Percentiles rank a stretch among this genome's conserved stretches.
These are phyloP conservation scores for Rosa rugosa DNA, from an alignment of 306 rosid species.

Conservation along the genomic window DNA sequence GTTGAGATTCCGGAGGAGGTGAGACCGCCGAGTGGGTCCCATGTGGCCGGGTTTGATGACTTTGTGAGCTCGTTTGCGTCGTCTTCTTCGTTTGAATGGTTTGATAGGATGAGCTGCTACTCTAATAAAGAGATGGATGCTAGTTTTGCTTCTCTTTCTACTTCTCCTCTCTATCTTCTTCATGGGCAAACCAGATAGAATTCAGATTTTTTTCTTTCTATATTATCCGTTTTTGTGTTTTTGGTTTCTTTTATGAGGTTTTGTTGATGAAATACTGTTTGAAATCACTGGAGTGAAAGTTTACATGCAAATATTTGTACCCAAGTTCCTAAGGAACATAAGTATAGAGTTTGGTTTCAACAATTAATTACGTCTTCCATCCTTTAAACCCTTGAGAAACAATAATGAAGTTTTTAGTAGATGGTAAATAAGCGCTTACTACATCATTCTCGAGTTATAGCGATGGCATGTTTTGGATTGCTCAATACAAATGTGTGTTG, in stretches of 20 bases:
- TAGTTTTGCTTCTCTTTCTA: slow-evolving; percentile 39
- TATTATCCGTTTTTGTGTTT: background rate
- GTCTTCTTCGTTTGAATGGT: slow-evolving; percentile 59
- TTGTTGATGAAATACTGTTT: background rate
- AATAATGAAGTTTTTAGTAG: too few species aligned
- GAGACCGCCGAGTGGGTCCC: slow-evolving; percentile 30
- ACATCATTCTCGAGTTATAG: too few species aligned
- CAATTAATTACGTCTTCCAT: too few species aligned
- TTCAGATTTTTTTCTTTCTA: background rate
- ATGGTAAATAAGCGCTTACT: too few species aligned
- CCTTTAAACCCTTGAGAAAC: too few species aligned
- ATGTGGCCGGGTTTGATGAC: slow-evolving; percentile 60
- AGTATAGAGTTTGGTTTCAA: background rate
- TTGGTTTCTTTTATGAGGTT: too few species aligned
- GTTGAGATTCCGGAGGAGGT: slow-evolving; percentile 43
- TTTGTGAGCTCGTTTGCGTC: slow-evolving; percentile 59
- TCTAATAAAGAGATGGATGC: slow-evolving; percentile 44
- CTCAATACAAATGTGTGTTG: too few species aligned
- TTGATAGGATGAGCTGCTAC: slow-evolving; percentile 41
- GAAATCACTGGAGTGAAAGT: background rate
- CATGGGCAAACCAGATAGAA: slow-evolving; percentile 41
- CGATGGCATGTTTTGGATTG: too few species aligned
- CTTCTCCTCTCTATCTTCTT: slow-evolving; percentile 51
- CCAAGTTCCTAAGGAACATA: background rate
- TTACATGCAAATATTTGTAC: background rate